Percentiles rank a stretch among this genome's conserved stretches.
Conservation (phyloP, 345 rosid genomes). For the Syzygium jambos region DNA sequence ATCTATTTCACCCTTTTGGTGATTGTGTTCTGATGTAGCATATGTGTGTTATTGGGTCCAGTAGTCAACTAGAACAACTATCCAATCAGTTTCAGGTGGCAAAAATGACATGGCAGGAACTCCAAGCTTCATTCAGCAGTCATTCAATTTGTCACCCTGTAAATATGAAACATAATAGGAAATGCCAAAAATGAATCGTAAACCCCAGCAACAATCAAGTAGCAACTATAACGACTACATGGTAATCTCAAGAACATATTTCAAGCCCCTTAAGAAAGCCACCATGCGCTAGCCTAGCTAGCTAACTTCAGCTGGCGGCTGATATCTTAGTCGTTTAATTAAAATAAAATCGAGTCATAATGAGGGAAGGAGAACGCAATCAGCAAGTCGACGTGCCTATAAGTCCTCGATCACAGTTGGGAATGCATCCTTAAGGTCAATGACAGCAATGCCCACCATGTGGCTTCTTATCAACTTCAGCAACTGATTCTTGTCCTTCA, state of each 20-base stretch:
- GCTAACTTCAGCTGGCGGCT: neutral
- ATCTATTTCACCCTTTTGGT: no score
- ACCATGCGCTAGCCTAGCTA: neutral
- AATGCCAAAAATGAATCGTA: neutral
- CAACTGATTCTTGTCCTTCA: conserved; percentile 56
- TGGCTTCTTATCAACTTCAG: conserved; percentile 45
- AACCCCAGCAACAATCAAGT: neutral
- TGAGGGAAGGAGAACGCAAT: neutral
- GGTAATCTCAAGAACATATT: neutral
- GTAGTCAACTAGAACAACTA: no score
- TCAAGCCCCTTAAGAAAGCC: neutral
- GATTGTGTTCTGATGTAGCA: no score
- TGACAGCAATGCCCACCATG: conserved; percentile 58
- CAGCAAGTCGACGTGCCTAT: conserved; percentile 33
- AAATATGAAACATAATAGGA: no score
- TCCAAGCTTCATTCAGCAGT: neutral
- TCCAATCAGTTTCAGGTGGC: no score
- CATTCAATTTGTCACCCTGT: neutral
- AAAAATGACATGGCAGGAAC: neutral
- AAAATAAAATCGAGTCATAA: neutral
- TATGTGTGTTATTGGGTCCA: no score
- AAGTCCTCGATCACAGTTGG: conserved; percentile 74
- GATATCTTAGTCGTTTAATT: neutral
- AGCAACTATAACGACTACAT: neutral
- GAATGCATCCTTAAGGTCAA: conserved; percentile 80